Base-by-base conservation (phyloP, 441 rosid species). In the Populus tomentosa region DNA sequence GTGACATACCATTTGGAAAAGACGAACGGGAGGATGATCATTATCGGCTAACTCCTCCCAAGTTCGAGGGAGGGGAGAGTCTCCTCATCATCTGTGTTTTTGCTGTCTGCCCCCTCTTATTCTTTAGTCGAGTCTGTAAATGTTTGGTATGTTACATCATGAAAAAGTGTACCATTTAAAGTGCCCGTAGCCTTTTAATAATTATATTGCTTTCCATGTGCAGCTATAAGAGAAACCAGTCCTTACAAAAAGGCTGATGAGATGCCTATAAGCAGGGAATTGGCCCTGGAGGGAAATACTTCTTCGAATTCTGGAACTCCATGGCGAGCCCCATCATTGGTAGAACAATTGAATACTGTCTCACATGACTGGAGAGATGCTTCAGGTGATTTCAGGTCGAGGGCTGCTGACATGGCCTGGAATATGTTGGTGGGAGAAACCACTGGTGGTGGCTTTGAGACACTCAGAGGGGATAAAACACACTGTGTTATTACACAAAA, bases 41-140 rank as follows among this genome's bases (percentile, higher is more conserved):
- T 83, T 84, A 83, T 86, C 88, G 93, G 53, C 94, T 61, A 82
- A 79, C 75, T 82, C 85, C 26, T 88, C 88, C 40, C 98, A 88
- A 80, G 82, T 89, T 70, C 88, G 97, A 75, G 94, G 91, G 83
- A 92, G 90, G 85, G 98, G 90, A 71, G 98, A 94, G 65, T 79
- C 87, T 76, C 84, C 85, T 74, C 95, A 89, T 82, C 89, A 38
- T 38, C 11, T 8, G 11, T 38, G 42, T 9, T 38, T 36, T 36
- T 38, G 0, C 11, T 0, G 42, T 38, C 42, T 38, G 42, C 42
- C 42, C 42, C 42, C 42, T 38, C 11, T 38, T 38, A 38, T 38
- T 38, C 42, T 38, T 38, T 2, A 38, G 42, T 38, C 10, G 0
- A 38, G 42, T 38, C 42, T 38, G 42, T 38, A 38, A 38, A 38